Percentiles rank a stretch among this genome's conserved stretches.
These are phyloP conservation scores for Coprinellus aureogranulatus DNA, from an alignment of 768 basidiomycete genomes.

Conservation along the genomic window DNA sequence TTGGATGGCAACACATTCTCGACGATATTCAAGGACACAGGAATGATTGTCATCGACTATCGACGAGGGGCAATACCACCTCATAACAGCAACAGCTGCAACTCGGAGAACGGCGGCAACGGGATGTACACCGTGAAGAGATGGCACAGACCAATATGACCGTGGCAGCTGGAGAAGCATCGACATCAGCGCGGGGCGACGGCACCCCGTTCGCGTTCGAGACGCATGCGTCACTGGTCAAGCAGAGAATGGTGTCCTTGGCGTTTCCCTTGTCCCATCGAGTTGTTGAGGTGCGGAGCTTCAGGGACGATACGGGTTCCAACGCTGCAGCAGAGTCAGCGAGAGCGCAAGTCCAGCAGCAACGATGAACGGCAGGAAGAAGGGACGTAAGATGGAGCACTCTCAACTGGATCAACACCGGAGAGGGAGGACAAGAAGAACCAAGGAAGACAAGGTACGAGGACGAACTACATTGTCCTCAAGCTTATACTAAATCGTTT, in stretches of 20 bases:
- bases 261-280: conserved; percentile 69
- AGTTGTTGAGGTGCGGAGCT: conserved; percentile 65
- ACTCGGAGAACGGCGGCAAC: no score
- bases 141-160: background rate
- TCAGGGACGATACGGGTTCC: conserved; percentile 76
- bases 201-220: conserved; percentile 58
- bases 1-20: no score
- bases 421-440: conserved; percentile 45
- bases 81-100: no score
- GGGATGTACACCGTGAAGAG: no score
- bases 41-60: no score
- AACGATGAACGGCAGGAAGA: background rate
- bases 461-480: background rate
- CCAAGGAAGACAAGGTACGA: conserved; percentile 73
- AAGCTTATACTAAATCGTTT: conserved; percentile 3
- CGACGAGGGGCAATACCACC: no score
- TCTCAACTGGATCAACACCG: conserved; percentile 25
- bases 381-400: background rate
- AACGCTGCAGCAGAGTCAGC: conserved; percentile 15
- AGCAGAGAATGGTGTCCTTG: conserved; percentile 72
- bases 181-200: background rate
- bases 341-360: background rate
- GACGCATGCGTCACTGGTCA: conserved; percentile 32
- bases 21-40: no score
- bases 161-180: background rate